These are phyloP conservation scores for Skeletonema grethae DNA, from an alignment of 108 stramenopile species.

Conservation along the genomic window DNA sequence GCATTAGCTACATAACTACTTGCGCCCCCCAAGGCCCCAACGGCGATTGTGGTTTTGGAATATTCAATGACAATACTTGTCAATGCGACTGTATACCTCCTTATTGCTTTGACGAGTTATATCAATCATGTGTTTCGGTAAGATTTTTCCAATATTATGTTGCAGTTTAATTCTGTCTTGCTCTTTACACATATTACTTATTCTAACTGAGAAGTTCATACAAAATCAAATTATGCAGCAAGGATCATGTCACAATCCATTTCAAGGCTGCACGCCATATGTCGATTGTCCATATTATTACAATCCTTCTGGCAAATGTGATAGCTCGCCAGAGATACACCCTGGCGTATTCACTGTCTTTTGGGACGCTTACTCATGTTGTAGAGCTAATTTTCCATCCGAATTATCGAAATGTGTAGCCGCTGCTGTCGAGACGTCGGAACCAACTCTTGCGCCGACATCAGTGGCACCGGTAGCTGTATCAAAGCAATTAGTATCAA, in stretches of 20 bases:
- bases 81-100: slow-evolving; percentile 13
- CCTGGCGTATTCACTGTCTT: slow-evolving; percentile 20
- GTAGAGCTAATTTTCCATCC: slow-evolving; percentile 9
- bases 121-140: slow-evolving; percentile 19
- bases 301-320: slow-evolving; percentile 18
- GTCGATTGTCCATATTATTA: slow-evolving; percentile 23
- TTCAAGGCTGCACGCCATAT: slow-evolving; percentile 18
- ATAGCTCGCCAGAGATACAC: not conserved
- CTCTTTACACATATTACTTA: too few species aligned
- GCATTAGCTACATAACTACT: not conserved
- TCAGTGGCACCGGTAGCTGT: not conserved
- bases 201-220: not conserved
- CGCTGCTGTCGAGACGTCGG: not conserved
- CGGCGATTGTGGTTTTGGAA: slow-evolving; percentile 13
- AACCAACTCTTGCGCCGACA: not conserved
- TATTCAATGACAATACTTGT: slow-evolving; percentile 18
- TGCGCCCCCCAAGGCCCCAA: not conserved
- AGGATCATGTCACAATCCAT: slow-evolving; percentile 20
- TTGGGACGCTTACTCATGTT: slow-evolving; percentile 17
- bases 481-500: not conserved
- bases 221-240: not conserved
- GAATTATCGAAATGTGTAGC: slow-evolving; percentile 5
- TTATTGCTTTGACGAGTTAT: slow-evolving; percentile 19
- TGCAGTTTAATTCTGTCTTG: not conserved
- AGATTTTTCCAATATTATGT: not conserved